Conservation (phyloP, 768 basidiomycete genomes). For the Hebeloma cylindrosporum region DNA sequence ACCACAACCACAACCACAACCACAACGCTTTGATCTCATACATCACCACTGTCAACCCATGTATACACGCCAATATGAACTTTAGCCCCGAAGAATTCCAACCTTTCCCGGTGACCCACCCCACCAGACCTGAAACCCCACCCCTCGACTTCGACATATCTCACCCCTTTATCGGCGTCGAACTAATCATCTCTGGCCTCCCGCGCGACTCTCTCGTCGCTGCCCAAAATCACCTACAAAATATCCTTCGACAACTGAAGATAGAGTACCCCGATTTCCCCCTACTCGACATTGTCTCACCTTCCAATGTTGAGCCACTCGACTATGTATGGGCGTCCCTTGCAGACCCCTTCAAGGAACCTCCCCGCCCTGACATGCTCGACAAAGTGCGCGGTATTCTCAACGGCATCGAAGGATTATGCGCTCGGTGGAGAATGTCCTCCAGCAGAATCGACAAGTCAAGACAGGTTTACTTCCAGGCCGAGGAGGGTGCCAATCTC, state of each 20-base stretch:
- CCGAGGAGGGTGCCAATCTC: no score
- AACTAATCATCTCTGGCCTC: constrained; percentile 3
- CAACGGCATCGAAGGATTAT: not conserved
- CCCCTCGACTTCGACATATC: constrained; percentile 1
- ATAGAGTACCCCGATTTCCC: not conserved
- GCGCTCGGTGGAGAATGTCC: no score
- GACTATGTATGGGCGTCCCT: constrained; percentile 6
- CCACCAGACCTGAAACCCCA: not conserved
- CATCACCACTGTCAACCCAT: no score
- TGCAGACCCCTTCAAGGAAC: not conserved
- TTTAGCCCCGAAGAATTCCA: no score
- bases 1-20: no score
- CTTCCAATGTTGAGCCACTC: not conserved
- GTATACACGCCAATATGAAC: no score
- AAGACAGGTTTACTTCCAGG: no score
- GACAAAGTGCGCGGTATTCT: not conserved
- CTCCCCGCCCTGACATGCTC: constrained; percentile 6
- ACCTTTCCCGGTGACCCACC: not conserved
- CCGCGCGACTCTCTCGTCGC: not conserved
- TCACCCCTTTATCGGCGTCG: constrained; percentile 3
- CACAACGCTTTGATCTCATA: no score
- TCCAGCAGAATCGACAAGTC: no score
- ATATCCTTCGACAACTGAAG: not conserved
- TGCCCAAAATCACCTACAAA: not conserved
- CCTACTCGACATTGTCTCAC: constrained; percentile 4